These are phyloP conservation scores for Cyberlindnera subsufficiens DNA, from an alignment of 805 yeast species.

Conservation along the genomic window DNA sequence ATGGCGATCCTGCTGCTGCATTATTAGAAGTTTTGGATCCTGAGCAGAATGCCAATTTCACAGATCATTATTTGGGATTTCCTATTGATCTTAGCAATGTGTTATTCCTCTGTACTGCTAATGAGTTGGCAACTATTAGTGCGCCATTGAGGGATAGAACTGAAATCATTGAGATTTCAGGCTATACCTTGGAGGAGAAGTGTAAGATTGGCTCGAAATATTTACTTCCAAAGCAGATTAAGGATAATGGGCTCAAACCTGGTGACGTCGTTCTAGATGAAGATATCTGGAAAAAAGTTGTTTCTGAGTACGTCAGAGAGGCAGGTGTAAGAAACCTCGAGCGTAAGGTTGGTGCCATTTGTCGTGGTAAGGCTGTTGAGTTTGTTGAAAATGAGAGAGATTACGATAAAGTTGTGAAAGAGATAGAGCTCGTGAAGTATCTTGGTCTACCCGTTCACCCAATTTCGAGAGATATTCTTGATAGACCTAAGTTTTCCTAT, in stretches of 20 bases:
- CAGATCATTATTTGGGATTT: slow-evolving; percentile 80
- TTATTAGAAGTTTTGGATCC: slow-evolving; percentile 85
- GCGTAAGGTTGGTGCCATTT: slow-evolving; percentile 65
- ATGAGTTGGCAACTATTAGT: slow-evolving; percentile 63
- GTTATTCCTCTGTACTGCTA: slow-evolving; percentile 81
- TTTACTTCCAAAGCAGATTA: slow-evolving; percentile 69
- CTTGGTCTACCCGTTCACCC: slow-evolving; percentile 58
- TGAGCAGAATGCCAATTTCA: slow-evolving; percentile 72
- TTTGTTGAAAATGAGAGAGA: slow-evolving; percentile 24
- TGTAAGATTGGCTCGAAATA: slow-evolving; percentile 61
- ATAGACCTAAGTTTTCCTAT: slow-evolving; percentile 41
- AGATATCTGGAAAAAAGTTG: slow-evolving; percentile 53
- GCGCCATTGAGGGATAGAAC: slow-evolving; percentile 78
- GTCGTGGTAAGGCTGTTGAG: slow-evolving; percentile 80
- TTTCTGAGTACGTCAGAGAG: slow-evolving; percentile 71
- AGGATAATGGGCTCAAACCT: slow-evolving; percentile 54
- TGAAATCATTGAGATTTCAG: slow-evolving; percentile 74
- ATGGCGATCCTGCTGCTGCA: slow-evolving; percentile 91
- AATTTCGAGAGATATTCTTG: slow-evolving; percentile 37
- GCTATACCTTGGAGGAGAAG: slow-evolving; percentile 77
- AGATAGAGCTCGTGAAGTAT: slow-evolving; percentile 56
- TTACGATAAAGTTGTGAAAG: slow-evolving; percentile 30
- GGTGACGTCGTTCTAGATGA: slow-evolving; percentile 41
- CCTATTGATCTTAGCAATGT: slow-evolving; percentile 81
- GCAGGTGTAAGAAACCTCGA: slow-evolving; percentile 83